A percentile compares a stretch with the other conserved stretches of the same genome.
Evolutionary conservation across 148 eudicot genomes (phyloP).

Genomic region (Rhododendron ovatum): DNA sequence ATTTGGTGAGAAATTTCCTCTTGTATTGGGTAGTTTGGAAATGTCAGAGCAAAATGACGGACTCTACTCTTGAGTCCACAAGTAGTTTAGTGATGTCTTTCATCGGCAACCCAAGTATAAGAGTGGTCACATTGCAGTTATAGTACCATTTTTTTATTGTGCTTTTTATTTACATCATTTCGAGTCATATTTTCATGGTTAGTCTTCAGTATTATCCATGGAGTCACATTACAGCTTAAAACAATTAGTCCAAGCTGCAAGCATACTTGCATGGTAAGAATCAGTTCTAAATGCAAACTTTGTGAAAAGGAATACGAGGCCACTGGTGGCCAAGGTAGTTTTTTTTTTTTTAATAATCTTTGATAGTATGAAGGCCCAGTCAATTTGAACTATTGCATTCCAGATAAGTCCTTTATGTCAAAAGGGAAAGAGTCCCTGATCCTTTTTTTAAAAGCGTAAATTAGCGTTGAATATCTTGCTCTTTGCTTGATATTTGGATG

Average conservation of each 20-base stretch:
- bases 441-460: background rate
- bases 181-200: background rate
- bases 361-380: too few species aligned
- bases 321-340: background rate
- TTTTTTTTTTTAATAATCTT: background rate
- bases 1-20: background rate
- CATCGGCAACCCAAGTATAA: background rate
- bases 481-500: background rate
- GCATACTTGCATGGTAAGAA: background rate
- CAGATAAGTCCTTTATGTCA: background rate
- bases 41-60: background rate
- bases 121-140: background rate
- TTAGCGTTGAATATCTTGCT: background rate
- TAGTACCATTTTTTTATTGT: background rate
- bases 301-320: background rate
- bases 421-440: background rate
- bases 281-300: background rate
- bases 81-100: background rate
- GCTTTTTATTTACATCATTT: background rate
- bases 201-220: slow-evolving; percentile 8
- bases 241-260: background rate
- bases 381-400: background rate
- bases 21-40: background rate
- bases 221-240: background rate
- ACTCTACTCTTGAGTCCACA: background rate